phyloP scores from a whole-genome alignment of 176 grass and related monocot species.

The Juncus inflexus region DNA sequence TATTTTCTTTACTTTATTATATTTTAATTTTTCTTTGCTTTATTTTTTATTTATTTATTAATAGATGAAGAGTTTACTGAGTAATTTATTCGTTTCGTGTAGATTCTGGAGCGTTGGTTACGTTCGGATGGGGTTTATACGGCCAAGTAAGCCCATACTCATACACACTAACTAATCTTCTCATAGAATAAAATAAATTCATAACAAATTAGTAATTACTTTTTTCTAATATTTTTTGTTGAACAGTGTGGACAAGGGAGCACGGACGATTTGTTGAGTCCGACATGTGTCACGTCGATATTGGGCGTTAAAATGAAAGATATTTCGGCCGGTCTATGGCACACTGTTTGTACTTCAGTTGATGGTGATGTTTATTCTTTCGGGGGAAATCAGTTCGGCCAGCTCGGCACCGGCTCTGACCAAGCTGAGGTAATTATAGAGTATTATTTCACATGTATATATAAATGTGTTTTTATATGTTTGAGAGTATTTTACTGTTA shows the following conservation, averaged over 20 bases:
- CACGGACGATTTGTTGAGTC: conserved; percentile 85
- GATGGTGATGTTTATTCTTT: conserved; percentile 96
- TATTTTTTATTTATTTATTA: too few species aligned
- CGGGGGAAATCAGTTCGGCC: conserved; percentile 95
- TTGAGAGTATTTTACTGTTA: not conserved
- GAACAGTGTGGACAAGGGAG: conserved; percentile 88
- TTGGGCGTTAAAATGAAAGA: conserved; percentile 79
- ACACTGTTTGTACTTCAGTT: conserved; percentile 80
- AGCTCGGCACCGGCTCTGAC: conserved; percentile 94
- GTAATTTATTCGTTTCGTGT: conserved; percentile 18
- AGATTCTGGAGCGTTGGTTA: conserved; percentile 87
- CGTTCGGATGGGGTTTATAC: conserved; percentile 95
- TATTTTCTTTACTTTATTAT: too few species aligned
- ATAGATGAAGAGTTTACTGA: not conserved
- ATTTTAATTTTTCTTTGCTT: too few species aligned
- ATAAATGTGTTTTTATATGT: conserved; percentile 6
- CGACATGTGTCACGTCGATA: conserved; percentile 83
- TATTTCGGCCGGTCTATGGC: conserved; percentile 88
- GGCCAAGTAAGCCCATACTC: conserved; percentile 63
- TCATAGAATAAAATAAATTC: not conserved
- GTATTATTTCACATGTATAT: not conserved
- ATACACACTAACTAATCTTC: not conserved
- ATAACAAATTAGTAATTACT: not conserved
- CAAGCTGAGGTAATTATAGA: conserved; percentile 69
- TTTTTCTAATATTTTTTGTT: conserved; percentile 27